Conservation (phyloP, 176 grass and related monocot species). For the Lolium rigidum region DNA sequence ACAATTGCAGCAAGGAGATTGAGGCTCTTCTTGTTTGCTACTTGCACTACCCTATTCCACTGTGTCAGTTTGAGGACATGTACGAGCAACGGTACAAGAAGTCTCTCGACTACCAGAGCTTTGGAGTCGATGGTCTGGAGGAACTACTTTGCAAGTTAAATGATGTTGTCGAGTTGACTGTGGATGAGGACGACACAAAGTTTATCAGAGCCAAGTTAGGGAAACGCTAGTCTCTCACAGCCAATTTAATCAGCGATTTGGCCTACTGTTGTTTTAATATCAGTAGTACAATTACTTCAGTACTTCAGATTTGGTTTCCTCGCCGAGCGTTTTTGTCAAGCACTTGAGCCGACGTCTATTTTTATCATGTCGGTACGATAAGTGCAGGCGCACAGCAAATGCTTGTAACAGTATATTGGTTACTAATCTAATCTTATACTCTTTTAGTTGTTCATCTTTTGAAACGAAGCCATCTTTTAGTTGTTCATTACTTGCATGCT, state of each 20-base stretch:
- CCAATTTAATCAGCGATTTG: constrained; percentile 44
- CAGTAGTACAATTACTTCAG: constrained; percentile 24
- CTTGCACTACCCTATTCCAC: constrained; percentile 59
- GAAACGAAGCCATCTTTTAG: neutral
- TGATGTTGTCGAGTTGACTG: constrained; percentile 67
- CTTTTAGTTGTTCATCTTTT: neutral
- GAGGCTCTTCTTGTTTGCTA: constrained; percentile 95
- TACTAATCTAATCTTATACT: constrained; percentile 29
- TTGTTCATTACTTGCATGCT: neutral
- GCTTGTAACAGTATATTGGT: constrained; percentile 31
- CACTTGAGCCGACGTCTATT: constrained; percentile 20
- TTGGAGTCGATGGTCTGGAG: constrained; percentile 68
- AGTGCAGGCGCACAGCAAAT: constrained; percentile 35
- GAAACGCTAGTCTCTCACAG: constrained; percentile 68
- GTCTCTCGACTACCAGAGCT: constrained; percentile 62
- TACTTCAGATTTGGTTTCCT: constrained; percentile 31
- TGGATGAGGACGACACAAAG: constrained; percentile 61
- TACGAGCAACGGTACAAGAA: constrained; percentile 95
- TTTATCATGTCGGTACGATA: constrained; percentile 40
- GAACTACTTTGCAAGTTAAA: constrained; percentile 76
- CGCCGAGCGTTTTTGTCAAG: neutral
- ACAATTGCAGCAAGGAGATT: constrained; percentile 68
- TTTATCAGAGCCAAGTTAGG: constrained; percentile 65
- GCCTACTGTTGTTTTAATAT: constrained; percentile 20
- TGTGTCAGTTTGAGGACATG: constrained; percentile 56